Evolutionary conservation across 352 stramenopile genomes (phyloP), one percentile per base, ranked within the genome.

Genomic region (Aphanomyces euteiches): DNA sequence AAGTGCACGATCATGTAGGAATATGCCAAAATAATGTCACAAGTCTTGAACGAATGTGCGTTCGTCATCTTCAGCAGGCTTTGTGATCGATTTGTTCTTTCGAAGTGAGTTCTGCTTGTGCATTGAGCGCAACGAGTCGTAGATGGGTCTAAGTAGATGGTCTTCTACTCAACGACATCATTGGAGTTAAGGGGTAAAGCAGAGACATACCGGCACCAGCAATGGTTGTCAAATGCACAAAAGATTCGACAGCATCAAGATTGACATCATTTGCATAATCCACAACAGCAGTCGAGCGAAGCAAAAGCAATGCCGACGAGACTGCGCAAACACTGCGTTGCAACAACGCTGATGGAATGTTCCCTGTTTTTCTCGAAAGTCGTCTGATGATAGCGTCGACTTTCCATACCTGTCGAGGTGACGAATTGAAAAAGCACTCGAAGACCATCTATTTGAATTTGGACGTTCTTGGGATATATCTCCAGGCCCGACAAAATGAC

Each of bases 1-100:
- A 70, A 63, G 56, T 70, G 64, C 19, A 15, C 17, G 28, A 3
- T 70, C 40, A 70, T 70, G 64, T 69, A 69, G 43, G 43, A 0
- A 28, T 28, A 28, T 28, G 28, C 28, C 28, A 28, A 28, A 28
- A 28, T 28, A 28, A 28, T 28, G 28, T 28, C 28, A 28, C 28
- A 28, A 28, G 28, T 28, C 28, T 28, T 28, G 28, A 28, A 28
- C 28, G 28, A 28, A 28, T 28, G 28, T 28, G 28, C 28, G 1
- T 28, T 28, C 28, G 28, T 28, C 28, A 28, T 28, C 28, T 28
- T 28, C 28, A 19, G 13, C 1, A 19, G 45, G 45, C 37, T 34
- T 12, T n/a, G 50, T 3, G 50, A 34, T 3, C 10, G 28, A 39
- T 61, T 39, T 7, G 43, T 61, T 28, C 19, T 61, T 28, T 40